Conservation (phyloP, 805 yeast species). For the Starmerella khaoyaiensis region DNA sequence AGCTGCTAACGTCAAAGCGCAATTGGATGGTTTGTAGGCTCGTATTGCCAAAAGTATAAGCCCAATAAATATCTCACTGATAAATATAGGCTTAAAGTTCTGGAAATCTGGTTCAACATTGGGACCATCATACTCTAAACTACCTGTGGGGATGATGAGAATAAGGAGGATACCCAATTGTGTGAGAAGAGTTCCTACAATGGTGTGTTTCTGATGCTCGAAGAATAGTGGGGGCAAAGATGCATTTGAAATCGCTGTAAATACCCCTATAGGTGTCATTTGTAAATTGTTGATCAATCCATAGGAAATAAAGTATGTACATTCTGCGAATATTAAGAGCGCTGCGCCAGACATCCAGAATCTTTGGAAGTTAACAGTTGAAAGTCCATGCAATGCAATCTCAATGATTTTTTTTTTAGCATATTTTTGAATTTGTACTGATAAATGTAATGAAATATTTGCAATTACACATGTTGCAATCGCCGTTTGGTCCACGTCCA, state of each 20-base stretch:
- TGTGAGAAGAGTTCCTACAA: slow-evolving; percentile 32
- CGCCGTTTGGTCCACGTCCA: slow-evolving; percentile 7
- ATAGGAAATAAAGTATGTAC: slow-evolving; percentile 37
- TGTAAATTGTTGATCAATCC: slow-evolving; percentile 38
- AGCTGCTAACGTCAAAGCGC: slow-evolving; percentile 8
- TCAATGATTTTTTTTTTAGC: slow-evolving; percentile 28
- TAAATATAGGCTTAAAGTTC: no score
- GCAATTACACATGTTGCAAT: slow-evolving; percentile 23
- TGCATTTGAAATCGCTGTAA: slow-evolving; percentile 37
- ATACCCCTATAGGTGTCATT: slow-evolving; percentile 40
- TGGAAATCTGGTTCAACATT: neutral
- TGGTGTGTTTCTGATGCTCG: slow-evolving; percentile 30
- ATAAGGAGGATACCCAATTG: slow-evolving; percentile 34
- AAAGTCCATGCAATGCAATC: slow-evolving; percentile 18
- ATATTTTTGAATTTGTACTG: slow-evolving; percentile 32
- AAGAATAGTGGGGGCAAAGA: slow-evolving; percentile 38
- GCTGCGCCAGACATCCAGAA: slow-evolving; percentile 35
- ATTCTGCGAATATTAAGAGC: slow-evolving; percentile 35
- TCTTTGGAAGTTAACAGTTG: slow-evolving; percentile 15
- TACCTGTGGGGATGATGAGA: no score
- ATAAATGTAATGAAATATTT: slow-evolving; percentile 30
- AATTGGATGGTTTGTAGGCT: slow-evolving; percentile 5
- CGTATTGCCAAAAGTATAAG: neutral
- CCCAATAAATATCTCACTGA: slow-evolving; percentile 1
- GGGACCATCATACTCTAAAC: no score